Evolutionary conservation across 768 basidiomycete genomes (phyloP).

Genomic region (Calocera cornea): DNA sequence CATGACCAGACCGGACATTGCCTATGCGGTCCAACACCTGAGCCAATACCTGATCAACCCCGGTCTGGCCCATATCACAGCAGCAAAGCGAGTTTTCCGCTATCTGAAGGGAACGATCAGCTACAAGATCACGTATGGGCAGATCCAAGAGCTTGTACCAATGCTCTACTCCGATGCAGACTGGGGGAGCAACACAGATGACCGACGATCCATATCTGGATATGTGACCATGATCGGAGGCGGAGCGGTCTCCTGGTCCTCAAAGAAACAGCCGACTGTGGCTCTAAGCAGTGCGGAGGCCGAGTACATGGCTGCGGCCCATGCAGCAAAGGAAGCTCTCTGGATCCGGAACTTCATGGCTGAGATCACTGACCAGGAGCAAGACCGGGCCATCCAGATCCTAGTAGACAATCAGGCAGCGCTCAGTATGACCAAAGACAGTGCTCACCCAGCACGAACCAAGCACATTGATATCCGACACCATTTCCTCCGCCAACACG

Average conservation of each 20-base stretch:
- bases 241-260: constrained; percentile 10
- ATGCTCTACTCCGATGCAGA: not conserved
- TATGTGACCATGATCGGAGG: constrained; percentile 9
- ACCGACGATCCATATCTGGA: constrained; percentile 9
- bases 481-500: no score
- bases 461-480: no score
- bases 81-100: constrained; percentile 15
- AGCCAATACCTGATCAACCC: constrained; percentile 24
- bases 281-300: constrained; percentile 12
- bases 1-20: constrained; percentile 21
- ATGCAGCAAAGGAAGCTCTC: constrained; percentile 13
- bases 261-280: constrained; percentile 10
- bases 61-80: constrained; percentile 20
- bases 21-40: constrained; percentile 16
- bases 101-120: constrained; percentile 2
- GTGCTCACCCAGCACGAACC: no score
- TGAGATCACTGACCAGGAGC: no score
- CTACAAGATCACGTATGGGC: not conserved
- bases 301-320: constrained; percentile 6
- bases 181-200: constrained; percentile 3
- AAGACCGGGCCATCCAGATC: no score
- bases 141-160: not conserved
- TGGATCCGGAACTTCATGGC: constrained; percentile 14
- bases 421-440: no score
- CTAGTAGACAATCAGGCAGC: no score